These are phyloP conservation scores for Trichoderma semiorbis DNA, from an alignment of 2,329 filamentous ascomycete genomes.

Conservation along the genomic window DNA sequence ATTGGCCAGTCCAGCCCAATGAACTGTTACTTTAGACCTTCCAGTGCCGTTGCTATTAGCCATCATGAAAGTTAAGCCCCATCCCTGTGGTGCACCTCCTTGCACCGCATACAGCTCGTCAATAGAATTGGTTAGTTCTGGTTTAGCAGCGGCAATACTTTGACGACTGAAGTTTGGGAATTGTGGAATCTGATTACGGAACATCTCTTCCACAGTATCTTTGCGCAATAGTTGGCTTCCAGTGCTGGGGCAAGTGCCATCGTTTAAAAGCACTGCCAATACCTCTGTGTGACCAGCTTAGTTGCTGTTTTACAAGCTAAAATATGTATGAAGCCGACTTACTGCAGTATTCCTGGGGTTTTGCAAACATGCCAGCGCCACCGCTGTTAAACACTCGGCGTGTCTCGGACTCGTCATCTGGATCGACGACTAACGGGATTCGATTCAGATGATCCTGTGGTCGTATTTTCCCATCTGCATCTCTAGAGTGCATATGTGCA, in stretches of 20 bases:
- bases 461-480: not conserved
- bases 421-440: not conserved
- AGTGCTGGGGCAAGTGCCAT: slow-evolving; percentile 1
- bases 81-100: not conserved
- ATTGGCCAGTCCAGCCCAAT: not conserved
- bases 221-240: not conserved
- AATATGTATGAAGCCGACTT: not conserved
- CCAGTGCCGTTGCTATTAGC: not conserved
- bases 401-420: not conserved
- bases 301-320: not conserved
- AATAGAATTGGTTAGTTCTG: not conserved
- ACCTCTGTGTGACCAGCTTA: not conserved
- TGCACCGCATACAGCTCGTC: not conserved
- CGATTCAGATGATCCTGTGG: not conserved
- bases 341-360: slow-evolving; percentile 12
- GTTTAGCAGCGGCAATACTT: not conserved
- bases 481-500: not conserved
- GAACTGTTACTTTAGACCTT: not conserved
- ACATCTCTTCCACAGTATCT: slow-evolving; percentile 8
- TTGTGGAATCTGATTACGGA: slow-evolving; percentile 9
- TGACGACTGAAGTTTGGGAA: slow-evolving; percentile 3
- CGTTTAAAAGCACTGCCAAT: not conserved
- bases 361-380: slow-evolving; percentile 4
- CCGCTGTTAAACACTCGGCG: not conserved
- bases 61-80: slow-evolving; percentile 8